Evolutionary conservation across 139 green algal genomes (phyloP), one percentile per base, ranked within the genome.

Genomic region (Volvox africanus): DNA sequence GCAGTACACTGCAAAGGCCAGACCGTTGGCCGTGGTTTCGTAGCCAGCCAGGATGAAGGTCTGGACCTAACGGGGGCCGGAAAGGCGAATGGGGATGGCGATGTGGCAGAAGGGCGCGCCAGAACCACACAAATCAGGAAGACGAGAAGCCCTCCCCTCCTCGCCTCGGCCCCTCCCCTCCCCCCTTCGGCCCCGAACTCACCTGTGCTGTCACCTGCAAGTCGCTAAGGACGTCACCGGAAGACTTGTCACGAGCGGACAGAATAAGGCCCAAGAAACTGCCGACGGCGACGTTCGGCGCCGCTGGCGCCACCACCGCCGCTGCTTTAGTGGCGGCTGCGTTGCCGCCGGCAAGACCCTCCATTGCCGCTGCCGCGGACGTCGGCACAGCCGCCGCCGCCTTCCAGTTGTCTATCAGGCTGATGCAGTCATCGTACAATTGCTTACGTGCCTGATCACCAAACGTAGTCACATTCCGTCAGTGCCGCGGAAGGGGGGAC

Each of bases 21-120:
- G 83, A 0, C 93, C 91, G 33, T 92, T 93, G 17, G 91, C 82
- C 1, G 94, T 95, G 11, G 94, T 96, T 69, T 96, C 94, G 75
- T 89, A 93, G 28, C 90, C 90, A 0, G 90, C 92, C 61, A 96
- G 78, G 73, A 95, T 88, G 89, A 94, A 94, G 33, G 80, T 86
- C 68, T 91, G 65, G 1, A 69, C 90, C 83, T 95, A n/a, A n/a
- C n/a, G n/a, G n/a, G 92, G 2, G 85, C 50, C 28, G 30, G 30
- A 18, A 82, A 26, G 16, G 80, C 93, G 1, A 61, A 89, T 16
- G 78, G 26, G n/a, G 11, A 69, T 76, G 88, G 90, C 68, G 20
- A n/a, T n/a, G n/a, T n/a, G n/a, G n/a, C n/a, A n/a, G n/a, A n/a
- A n/a, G n/a, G n/a, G n/a, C n/a, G n/a, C n/a, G n/a, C n/a, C n/a